Base-by-base conservation (phyloP, 208 protist species). In the Wallacemonas sp. region DNA sequence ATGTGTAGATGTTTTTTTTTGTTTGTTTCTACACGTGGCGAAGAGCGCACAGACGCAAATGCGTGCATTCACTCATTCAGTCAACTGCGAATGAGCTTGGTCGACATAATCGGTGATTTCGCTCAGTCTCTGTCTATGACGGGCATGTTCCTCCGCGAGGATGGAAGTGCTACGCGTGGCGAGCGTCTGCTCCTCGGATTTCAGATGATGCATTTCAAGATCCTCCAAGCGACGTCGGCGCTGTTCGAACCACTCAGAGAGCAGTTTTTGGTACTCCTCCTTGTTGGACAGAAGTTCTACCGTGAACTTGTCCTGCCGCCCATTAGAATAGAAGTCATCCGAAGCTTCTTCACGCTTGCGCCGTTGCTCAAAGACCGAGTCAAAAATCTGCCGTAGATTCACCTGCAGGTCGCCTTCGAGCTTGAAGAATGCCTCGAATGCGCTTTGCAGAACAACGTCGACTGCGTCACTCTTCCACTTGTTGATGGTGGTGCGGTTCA, bases 171-270 rank as follows among this genome's bases (percentile, higher is more conserved):
- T 67, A 0, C 85, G 79, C 24, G 79, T 71, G 13, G 55, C 67
- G 17, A 92, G 72, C 30, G 90, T 76, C 33, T 58, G 69, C 54
- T 94, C 88, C 62, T 94, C 88, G 12, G 61, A 64, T 45, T 77
- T 87, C 45, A 92, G 65, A 57, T 94, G 79, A 15, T 79, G 60
- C 58, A 89, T 69, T 63, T 94, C 85, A 3, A 90, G 60, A 45
- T 91, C 85, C 69, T 94, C 88, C 22, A 94, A 44, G n/a, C 75
- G 75, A 21, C 87, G 87, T 19, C 88, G 79, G 3, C 85, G 78
- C 44, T 87, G 59, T 53, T 94, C 88, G 71, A 85, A 90, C 85
- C 85, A 91, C 32, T 94, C 88, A 27, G 74, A 85, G 24, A 91
- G 68, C 13, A 87, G 48, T 29, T 90, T 89, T 66, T 88, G 78